Evolutionary conservation across 257 asterid species (phyloP), one percentile per base, ranked within the genome.

Genomic region (Jacaranda mimosifolia): DNA sequence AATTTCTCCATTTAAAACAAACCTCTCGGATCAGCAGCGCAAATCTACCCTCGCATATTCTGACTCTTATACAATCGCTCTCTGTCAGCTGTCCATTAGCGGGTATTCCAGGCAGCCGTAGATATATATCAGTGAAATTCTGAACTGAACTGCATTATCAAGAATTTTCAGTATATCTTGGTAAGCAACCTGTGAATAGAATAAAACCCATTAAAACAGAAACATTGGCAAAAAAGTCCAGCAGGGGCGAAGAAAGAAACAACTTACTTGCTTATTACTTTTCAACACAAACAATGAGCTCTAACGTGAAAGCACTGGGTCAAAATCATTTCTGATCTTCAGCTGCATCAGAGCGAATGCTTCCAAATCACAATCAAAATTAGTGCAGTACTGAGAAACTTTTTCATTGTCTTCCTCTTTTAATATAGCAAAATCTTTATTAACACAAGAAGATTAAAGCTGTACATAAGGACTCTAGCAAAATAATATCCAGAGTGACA

Each of bases 241-340:
- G 67, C 42, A 55, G 12, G 64, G 55, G 56, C 66, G 72, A 66
- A 73, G 79, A 78, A 57, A 66, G 66, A 68, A 74, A 63, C 8
- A 56, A 82, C 97, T 76, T 83, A 93, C 99, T 75, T 90, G 92
- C 72, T 88, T 91, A 78, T 93, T 89, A 82, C 97, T 93, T 94
- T 96, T 96, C 86, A 96, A 81, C 74, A 96, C 92, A 71, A 96
- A 96, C 88, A 96, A 79, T 40, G 99, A 96, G 87, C 98, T 96
- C 89, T 93, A 98, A 1, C 98, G 97, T 43, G 99, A 96, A 73
- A 96, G 96, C 68, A 96, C 99, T 9, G 99, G 99, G 82, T 96
- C 99, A 81, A 96, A 96, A 86, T 96, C 99, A 75, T 96, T 96
- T 79, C 99, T 85, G 86, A 93, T 96, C 85, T 93, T 96, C 83